A percentile compares a stretch with the other conserved stretches of the same genome.
These are phyloP conservation scores for Cryptosporidium sp. DNA, from an alignment of 169 alveolate species.

Conservation along the genomic window DNA sequence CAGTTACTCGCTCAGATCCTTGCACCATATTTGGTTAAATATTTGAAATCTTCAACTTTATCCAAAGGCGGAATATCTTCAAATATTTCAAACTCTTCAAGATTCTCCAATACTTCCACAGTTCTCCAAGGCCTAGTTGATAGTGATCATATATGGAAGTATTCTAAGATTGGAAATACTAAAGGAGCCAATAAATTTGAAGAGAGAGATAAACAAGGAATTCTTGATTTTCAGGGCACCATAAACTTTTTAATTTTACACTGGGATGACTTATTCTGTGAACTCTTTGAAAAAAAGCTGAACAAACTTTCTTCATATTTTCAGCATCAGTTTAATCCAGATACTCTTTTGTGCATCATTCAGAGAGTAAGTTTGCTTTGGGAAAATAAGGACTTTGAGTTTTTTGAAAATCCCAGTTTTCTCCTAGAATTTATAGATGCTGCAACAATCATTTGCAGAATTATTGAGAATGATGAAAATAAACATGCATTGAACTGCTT, in stretches of 20 bases:
- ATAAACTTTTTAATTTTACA: conserved; percentile 51
- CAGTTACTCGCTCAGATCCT: conserved; percentile 51
- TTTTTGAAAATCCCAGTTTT: conserved; percentile 40
- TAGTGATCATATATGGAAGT: conserved; percentile 59
- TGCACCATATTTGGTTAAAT: conserved; percentile 54
- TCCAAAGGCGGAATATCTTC: conserved; percentile 38
- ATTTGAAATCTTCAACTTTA: conserved; percentile 41
- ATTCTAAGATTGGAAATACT: conserved; percentile 16
- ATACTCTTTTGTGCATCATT: conserved; percentile 18
- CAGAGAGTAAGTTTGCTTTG: conserved; percentile 70
- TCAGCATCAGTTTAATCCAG: conserved; percentile 36
- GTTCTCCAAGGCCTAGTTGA: conserved; percentile 56
- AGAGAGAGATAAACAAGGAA: conserved; percentile 19
- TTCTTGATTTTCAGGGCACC: conserved; percentile 61
- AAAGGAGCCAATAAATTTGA: neutral
- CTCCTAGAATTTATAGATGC: conserved; percentile 57
- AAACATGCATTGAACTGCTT: neutral
- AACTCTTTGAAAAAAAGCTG: conserved; percentile 34
- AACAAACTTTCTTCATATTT: neutral
- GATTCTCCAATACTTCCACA: conserved; percentile 43
- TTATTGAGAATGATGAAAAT: conserved; percentile 28
- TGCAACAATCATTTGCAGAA: conserved; percentile 41
- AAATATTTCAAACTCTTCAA: conserved; percentile 42
- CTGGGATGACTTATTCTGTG: conserved; percentile 60
- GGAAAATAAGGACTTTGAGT: conserved; percentile 69